Percentiles rank a stretch among this genome's conserved stretches.
Evolutionary conservation across 2,329 filamentous ascomycete species (phyloP).

Genomic region (Alternaria novae-zelandiae): DNA sequence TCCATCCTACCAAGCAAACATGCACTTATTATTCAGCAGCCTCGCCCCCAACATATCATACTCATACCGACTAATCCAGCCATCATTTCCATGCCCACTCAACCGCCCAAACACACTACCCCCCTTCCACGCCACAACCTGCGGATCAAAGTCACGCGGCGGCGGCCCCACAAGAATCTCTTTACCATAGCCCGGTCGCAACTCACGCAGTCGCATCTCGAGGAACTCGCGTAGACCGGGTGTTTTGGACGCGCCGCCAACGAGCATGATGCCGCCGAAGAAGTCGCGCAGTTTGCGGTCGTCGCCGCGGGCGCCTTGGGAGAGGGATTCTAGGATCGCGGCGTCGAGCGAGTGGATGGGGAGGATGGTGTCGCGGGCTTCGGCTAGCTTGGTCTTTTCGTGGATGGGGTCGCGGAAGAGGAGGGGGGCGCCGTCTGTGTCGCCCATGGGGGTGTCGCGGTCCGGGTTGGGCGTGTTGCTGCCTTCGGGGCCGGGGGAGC

Average conservation of each 20-base stretch:
- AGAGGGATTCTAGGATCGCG: conserved; percentile 88
- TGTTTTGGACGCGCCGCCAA: conserved; percentile 48
- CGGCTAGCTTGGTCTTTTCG: conserved; percentile 60
- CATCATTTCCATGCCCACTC: conserved; percentile 80
- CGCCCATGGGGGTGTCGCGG: conserved; percentile 54
- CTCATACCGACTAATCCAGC: conserved; percentile 87
- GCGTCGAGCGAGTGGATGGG: conserved; percentile 84
- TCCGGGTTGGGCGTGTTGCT: conserved; percentile 72
- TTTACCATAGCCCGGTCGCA: conserved; percentile 68
- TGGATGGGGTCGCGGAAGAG: conserved; percentile 55
- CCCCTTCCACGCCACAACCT: conserved; percentile 98
- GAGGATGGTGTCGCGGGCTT: conserved; percentile 78
- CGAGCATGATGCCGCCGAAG: conserved; percentile 52
- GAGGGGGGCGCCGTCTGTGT: conserved; percentile 35
- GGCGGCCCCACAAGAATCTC: conserved; percentile 70
- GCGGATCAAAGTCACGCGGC: conserved; percentile 94
- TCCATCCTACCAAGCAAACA: conserved; percentile 48
- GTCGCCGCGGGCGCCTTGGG: conserved; percentile 84
- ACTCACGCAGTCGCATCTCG: conserved; percentile 78
- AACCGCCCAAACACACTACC: conserved; percentile 95
- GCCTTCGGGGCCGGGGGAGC: conserved; percentile 84
- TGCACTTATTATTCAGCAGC: conserved; percentile 65
- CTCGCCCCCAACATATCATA: conserved; percentile 85
- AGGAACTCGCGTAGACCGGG: conserved; percentile 81
- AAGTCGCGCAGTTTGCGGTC: conserved; percentile 94